A percentile compares a stretch with the other conserved stretches of the same genome.
phyloP scores from a whole-genome alignment of 2,329 filamentous ascomycete species.

The Blastomyces percursus region DNA sequence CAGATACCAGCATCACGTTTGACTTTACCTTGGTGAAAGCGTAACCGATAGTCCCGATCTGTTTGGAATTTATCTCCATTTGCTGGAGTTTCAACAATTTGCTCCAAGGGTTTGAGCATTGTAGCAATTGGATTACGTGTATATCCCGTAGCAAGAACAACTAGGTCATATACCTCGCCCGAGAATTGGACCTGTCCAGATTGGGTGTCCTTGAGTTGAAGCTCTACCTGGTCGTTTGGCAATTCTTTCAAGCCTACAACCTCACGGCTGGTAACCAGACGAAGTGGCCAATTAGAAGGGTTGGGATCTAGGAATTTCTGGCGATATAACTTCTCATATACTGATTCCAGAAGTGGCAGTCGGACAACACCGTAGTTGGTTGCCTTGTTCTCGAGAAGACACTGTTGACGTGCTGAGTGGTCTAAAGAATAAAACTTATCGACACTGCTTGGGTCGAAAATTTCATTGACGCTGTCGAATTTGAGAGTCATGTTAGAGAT shows the following conservation, averaged over 20 bases:
- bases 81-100: slow-evolving; percentile 7
- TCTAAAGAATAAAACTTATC: slow-evolving; percentile 63
- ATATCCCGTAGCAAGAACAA: slow-evolving; percentile 86
- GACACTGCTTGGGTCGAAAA: slow-evolving; percentile 83
- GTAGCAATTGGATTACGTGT: slow-evolving; percentile 63
- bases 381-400: slow-evolving; percentile 58
- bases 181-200: slow-evolving; percentile 9
- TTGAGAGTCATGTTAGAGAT: not conserved
- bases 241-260: slow-evolving; percentile 51
- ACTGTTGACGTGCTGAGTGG: slow-evolving; percentile 48
- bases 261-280: slow-evolving; percentile 59
- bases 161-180: slow-evolving; percentile 55
- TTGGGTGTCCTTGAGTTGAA: slow-evolving; percentile 8
- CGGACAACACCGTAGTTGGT: slow-evolving; percentile 96
- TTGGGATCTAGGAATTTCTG: slow-evolving; percentile 63
- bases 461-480: slow-evolving; percentile 66
- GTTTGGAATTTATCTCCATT: slow-evolving; percentile 41
- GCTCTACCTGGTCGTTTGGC: slow-evolving; percentile 25
- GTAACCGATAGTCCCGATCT: slow-evolving; percentile 64
- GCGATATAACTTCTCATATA: slow-evolving; percentile 80
- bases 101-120: slow-evolving; percentile 48
- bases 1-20: slow-evolving; percentile 68
- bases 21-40: slow-evolving; percentile 58
- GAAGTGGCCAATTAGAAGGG: slow-evolving; percentile 67
- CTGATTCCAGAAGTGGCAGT: slow-evolving; percentile 74